phyloP scores from a whole-genome alignment of 2,329 filamentous ascomycete genomes.

The Westerdykella aurantiaca region DNA sequence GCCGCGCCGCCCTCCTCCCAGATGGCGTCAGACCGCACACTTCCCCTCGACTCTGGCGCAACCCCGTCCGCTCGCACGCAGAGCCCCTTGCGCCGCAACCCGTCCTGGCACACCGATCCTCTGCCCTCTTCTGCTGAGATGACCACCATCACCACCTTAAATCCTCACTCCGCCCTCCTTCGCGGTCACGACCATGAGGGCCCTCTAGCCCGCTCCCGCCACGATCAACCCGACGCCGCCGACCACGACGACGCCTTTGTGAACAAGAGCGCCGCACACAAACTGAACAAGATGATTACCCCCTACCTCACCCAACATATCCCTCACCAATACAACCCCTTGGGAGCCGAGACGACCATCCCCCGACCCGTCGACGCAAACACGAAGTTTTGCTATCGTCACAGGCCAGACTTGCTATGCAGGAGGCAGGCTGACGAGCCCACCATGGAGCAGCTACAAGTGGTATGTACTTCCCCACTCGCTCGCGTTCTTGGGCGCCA shows the following conservation, averaged over 20 bases:
- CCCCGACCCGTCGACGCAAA: constrained; percentile 50
- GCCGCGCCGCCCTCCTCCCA: constrained; percentile 1
- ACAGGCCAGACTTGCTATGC: constrained; percentile 90
- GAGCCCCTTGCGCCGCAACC: constrained; percentile 18
- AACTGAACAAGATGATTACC: constrained; percentile 71
- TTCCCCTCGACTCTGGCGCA: constrained; percentile 21
- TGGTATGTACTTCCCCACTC: constrained; percentile 50
- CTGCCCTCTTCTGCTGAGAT: constrained; percentile 5
- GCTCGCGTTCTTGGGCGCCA: constrained; percentile 1
- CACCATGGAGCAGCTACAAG: constrained; percentile 92
- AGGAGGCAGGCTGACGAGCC: constrained; percentile 86
- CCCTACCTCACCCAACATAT: constrained; percentile 91
- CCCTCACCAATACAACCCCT: constrained; percentile 77
- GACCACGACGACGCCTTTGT: constrained; percentile 20
- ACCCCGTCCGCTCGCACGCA: constrained; percentile 11
- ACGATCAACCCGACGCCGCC: constrained; percentile 9
- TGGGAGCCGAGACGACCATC: constrained; percentile 46
- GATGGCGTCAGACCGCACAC: constrained; percentile 26
- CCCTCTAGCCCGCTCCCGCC: constrained; percentile 22
- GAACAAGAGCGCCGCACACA: constrained; percentile 44
- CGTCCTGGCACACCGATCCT: constrained; percentile 25
- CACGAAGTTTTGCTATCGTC: constrained; percentile 92
- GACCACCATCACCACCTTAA: constrained; percentile 6
- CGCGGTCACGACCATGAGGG: constrained; percentile 36
- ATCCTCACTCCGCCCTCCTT: constrained; percentile 32